Evolutionary conservation across 1,284 basidiomycete genomes (phyloP), one percentile per base, ranked within the genome.

Genomic region (Malassezia psittaci): DNA sequence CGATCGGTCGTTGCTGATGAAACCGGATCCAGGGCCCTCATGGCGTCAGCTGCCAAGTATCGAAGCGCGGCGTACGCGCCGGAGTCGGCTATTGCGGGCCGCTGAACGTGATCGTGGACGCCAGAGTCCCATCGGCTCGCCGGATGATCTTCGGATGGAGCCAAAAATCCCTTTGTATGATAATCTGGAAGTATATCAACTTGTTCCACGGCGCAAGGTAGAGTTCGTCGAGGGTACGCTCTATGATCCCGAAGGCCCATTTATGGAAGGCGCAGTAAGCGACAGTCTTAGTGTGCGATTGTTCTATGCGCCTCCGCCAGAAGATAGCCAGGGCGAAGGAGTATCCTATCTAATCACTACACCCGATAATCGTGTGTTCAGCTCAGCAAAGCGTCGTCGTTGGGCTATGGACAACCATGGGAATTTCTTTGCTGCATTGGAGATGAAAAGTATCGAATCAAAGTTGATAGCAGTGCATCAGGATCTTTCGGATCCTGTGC

Each of bases 371-470:
- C 69, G 70, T 33, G 70, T 73, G 13, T 71, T 69, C 7, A 69
- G 67, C 1, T 69, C 70, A 0, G 70, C 70, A 33, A 73, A 73
- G 54, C 52, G 71, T 43, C 52, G 70, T 3, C 50, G 70, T 19
- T 73, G 70, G 70, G 70, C 70, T 7, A 73, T 73, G 70, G 70
- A 73, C 48, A 57, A 63, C 24, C 46, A 54, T 3, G 70, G 70
- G 24, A 54, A 63, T 52, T 73, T 73, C 51, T 73, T 69, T 42
- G 70, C 70, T 3, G 70, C 70, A 29, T 72, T 73, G 70, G 70
- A 73, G 52, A 69, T 73, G 62, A 73, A 71, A 54, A 63, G 60
- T 36, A 66, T 72, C 48, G 66, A 73, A 48, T 64, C 66, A 5
- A 73, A 73, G 61, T 38, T 73, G 12, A 56, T 61, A 10, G 57